These are phyloP conservation scores for Solanum chiquidenum DNA, from an alignment of 257 asterid species.

Conservation along the genomic window DNA sequence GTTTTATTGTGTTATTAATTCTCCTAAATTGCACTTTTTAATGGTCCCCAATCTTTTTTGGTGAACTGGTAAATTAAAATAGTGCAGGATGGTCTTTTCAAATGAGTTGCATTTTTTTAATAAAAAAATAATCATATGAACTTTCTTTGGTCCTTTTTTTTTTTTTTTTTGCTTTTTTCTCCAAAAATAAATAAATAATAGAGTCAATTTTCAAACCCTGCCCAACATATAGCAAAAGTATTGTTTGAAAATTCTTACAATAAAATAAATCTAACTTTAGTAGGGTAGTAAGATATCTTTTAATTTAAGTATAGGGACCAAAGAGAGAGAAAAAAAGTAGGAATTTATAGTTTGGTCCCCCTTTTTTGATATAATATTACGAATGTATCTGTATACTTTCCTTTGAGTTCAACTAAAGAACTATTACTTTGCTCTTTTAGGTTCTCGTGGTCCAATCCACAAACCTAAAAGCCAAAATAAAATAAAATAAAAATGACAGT, in stretches of 20 bases:
- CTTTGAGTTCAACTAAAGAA: constrained; percentile 4
- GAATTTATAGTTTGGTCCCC: background rate
- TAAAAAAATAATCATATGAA: background rate
- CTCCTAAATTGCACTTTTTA: background rate
- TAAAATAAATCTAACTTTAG: background rate
- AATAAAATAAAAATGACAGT: background rate
- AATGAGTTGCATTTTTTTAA: background rate
- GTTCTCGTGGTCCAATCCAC: background rate
- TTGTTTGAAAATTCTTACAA: background rate
- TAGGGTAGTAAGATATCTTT: background rate
- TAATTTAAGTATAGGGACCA: background rate
- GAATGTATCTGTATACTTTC: background rate
- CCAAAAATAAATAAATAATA: background rate
- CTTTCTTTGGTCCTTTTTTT: background rate
- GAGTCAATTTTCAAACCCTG: background rate
- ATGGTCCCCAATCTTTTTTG: constrained; percentile 3
- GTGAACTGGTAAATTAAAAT: background rate
- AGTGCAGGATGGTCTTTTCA: background rate
- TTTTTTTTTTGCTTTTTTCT: background rate
- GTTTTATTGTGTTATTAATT: background rate
- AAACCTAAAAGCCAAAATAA: background rate
- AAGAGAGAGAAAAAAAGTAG: background rate
- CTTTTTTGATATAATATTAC: background rate
- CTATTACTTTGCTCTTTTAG: background rate
- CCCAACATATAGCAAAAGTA: background rate